A percentile compares a stretch with the other conserved stretches of the same genome.
Conservation (phyloP, 192 early-diverging fungal genomes). For the Backusella circina region DNA sequence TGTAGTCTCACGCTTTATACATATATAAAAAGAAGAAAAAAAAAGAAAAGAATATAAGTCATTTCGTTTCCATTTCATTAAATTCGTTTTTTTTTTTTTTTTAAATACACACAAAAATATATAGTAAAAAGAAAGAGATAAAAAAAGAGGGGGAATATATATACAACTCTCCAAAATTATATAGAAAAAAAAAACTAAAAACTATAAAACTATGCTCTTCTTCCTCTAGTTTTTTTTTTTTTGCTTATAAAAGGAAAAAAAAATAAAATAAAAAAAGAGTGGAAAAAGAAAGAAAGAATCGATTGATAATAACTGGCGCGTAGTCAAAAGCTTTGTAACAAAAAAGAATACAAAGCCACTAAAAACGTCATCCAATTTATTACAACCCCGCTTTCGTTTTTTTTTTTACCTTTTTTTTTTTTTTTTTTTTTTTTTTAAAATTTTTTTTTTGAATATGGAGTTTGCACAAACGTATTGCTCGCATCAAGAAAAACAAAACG, state of each 20-base stretch:
- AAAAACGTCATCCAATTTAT: not conserved
- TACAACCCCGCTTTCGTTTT: not conserved
- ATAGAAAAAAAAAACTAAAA: not conserved
- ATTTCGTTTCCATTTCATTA: not conserved
- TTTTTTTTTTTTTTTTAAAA: not conserved
- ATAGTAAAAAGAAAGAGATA: not conserved
- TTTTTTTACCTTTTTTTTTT: not conserved
- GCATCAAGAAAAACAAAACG: not conserved
- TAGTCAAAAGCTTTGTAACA: conserved; percentile 4
- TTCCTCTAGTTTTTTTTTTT: not conserved
- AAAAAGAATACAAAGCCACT: not conserved
- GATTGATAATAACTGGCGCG: not conserved
- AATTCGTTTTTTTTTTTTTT: not conserved
- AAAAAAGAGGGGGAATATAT: not conserved
- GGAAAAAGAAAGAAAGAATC: not conserved
- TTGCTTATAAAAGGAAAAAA: not conserved
- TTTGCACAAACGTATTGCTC: not conserved
- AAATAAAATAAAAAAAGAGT: conserved; percentile 13
- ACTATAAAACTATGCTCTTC: not conserved
- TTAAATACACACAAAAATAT: not conserved
- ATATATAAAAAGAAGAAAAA: not conserved
- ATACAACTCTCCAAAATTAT: not conserved
- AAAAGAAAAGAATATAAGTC: not conserved
- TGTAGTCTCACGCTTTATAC: not conserved
- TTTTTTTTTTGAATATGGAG: conserved; percentile 1